phyloP scores from a whole-genome alignment of 345 rosid species.

The Moricandia moricandioides region DNA sequence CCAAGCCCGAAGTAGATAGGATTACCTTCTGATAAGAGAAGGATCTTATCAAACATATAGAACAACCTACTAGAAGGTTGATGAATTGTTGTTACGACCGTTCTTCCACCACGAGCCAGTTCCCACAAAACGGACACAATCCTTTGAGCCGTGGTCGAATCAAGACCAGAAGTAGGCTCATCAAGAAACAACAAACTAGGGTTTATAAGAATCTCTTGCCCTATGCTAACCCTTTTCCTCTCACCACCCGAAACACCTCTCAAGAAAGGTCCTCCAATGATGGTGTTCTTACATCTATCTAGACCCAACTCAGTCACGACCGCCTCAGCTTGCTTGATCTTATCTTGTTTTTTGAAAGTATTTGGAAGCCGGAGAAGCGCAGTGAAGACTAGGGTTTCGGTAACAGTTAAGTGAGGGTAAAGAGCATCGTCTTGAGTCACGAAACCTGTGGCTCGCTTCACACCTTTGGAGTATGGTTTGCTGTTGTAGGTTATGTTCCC shows the following conservation, averaged over 20 bases:
- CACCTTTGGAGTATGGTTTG: constrained; percentile 39
- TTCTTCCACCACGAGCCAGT: constrained; percentile 74
- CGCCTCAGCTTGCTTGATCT: constrained; percentile 63
- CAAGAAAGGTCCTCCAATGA: constrained; percentile 78
- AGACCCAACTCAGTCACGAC: constrained; percentile 69
- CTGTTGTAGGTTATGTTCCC: constrained; percentile 51
- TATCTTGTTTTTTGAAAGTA: constrained; percentile 51
- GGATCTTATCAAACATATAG: constrained; percentile 78
- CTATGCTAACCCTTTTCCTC: constrained; percentile 88
- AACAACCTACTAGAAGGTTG: constrained; percentile 88
- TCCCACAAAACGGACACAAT: constrained; percentile 57
- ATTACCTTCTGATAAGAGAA: constrained; percentile 76
- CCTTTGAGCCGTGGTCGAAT: constrained; percentile 83
- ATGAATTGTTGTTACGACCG: constrained; percentile 77
- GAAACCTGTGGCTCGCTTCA: constrained; percentile 52
- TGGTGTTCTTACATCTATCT: constrained; percentile 55
- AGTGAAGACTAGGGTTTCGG: constrained; percentile 70
- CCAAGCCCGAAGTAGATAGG: constrained; percentile 60
- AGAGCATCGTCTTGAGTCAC: constrained; percentile 65
- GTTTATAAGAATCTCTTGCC: constrained; percentile 85
- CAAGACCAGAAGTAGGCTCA: constrained; percentile 95
- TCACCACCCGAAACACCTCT: constrained; percentile 94
- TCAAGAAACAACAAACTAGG: constrained; percentile 85
- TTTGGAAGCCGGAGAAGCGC: constrained; percentile 78
- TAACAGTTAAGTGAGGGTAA: constrained; percentile 53